Evolutionary conservation across 768 basidiomycete genomes (phyloP).

Genomic region (Mycena galericulata): DNA sequence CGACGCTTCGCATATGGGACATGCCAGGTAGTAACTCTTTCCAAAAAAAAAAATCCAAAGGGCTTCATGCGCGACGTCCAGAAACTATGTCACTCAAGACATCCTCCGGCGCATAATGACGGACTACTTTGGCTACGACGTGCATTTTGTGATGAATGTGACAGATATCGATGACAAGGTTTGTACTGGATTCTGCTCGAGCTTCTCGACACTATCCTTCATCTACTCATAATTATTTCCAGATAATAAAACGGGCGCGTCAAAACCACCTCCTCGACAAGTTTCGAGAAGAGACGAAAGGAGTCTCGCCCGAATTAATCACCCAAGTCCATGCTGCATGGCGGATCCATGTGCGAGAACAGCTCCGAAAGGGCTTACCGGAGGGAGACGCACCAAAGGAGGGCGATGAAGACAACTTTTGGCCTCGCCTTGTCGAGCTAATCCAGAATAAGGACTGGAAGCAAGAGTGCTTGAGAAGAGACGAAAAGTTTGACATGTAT

Average conservation of each 20-base stretch:
- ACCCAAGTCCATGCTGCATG: constrained; percentile 71
- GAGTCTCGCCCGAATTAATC: constrained; percentile 70
- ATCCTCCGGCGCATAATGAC: constrained; percentile 89
- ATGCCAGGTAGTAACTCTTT: constrained; percentile 80
- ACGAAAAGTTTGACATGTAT: constrained; percentile 96
- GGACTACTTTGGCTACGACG: constrained; percentile 97
- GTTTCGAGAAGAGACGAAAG: constrained; percentile 65
- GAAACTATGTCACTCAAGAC: constrained; percentile 98
- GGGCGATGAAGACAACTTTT: constrained; percentile 64
- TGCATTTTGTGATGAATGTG: constrained; percentile 99
- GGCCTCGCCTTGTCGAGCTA: constrained; percentile 66
- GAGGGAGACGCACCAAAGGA: constrained; percentile 57
- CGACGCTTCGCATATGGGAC: constrained; percentile 98
- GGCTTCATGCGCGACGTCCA: constrained; percentile 44
- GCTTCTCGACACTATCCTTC: constrained; percentile 5
- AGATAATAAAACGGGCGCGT: constrained; percentile 96
- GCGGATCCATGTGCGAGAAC: constrained; percentile 69
- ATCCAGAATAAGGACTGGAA: constrained; percentile 72
- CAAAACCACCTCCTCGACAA: constrained; percentile 78
- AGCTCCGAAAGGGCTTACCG: constrained; percentile 74
- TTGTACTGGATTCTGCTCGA: constrained; percentile 39
- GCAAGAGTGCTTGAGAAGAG: constrained; percentile 75
- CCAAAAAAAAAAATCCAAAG: constrained; percentile 2
- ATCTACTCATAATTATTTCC: constrained; percentile 9
- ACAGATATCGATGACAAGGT: constrained; percentile 99